A percentile compares a stretch with the other conserved stretches of the same genome.
These are phyloP conservation scores for Pseudopyricularia cyperi DNA, from an alignment of 2,329 filamentous ascomycete genomes.

Conservation along the genomic window DNA sequence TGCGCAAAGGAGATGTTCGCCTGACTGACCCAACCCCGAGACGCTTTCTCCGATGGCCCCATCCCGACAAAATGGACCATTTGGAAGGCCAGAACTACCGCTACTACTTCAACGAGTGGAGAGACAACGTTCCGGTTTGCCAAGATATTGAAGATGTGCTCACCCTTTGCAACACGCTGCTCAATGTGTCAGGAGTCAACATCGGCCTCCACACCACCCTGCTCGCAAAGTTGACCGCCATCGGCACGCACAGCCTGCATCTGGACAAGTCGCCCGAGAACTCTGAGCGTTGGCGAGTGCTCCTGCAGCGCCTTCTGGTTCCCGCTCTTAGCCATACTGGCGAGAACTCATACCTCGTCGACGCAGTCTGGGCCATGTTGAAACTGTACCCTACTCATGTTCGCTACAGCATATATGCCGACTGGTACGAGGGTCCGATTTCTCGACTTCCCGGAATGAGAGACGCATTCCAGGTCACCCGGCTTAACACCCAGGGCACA, in stretches of 20 bases:
- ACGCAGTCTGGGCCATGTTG: slow-evolving; percentile 76
- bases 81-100: slow-evolving; percentile 70
- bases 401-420: slow-evolving; percentile 80
- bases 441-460: slow-evolving; percentile 69
- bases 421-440: slow-evolving; percentile 76
- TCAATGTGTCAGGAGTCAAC: slow-evolving; percentile 77
- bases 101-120: slow-evolving; percentile 97
- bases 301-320: slow-evolving; percentile 73
- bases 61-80: slow-evolving; percentile 63
- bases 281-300: slow-evolving; percentile 64
- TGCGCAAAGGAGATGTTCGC: slow-evolving; percentile 56
- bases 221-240: slow-evolving; percentile 70
- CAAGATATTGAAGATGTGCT: slow-evolving; percentile 87
- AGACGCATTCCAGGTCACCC: slow-evolving; percentile 63
- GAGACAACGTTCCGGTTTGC: slow-evolving; percentile 83
- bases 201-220: slow-evolving; percentile 75
- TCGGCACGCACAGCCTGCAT: slow-evolving; percentile 63
- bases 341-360: slow-evolving; percentile 70
- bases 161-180: slow-evolving; percentile 67
- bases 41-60: slow-evolving; percentile 69
- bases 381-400: slow-evolving; percentile 62
- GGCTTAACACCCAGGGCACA: slow-evolving; percentile 67
- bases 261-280: slow-evolving; percentile 62
- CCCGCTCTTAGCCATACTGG: slow-evolving; percentile 80
- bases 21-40: slow-evolving; percentile 45